A percentile compares a stretch with the other conserved stretches of the same genome.
phyloP scores from a whole-genome alignment of 495 filamentous ascomycete genomes.

The Neurospora sublineolata region DNA sequence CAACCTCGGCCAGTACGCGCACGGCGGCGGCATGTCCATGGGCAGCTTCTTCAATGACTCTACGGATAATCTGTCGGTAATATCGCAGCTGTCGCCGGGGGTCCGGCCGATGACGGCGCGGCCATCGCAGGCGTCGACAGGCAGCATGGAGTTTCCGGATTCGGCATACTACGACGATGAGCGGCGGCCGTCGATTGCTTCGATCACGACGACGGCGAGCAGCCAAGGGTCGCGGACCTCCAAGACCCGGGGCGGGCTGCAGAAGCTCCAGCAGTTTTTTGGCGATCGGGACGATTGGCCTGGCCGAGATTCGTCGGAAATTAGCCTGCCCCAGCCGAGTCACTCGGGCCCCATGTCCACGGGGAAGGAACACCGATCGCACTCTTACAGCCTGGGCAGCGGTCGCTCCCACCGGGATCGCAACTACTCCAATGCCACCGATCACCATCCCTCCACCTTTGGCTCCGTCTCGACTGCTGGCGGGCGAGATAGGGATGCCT shows the following conservation, averaged over 20 bases:
- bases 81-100: conserved; percentile 51
- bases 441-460: conserved; percentile 16
- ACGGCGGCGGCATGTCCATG: conserved; percentile 21
- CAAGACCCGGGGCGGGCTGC: conserved; percentile 48
- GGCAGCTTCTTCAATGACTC: conserved; percentile 55
- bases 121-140: conserved; percentile 30
- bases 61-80: conserved; percentile 46
- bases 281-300: conserved; percentile 61
- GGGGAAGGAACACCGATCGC: conserved; percentile 40
- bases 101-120: conserved; percentile 51
- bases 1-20: conserved; percentile 27
- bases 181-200: conserved; percentile 79
- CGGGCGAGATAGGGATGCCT: conserved; percentile 42
- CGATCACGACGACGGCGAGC: conserved; percentile 72
- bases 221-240: conserved; percentile 84
- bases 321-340: conserved; percentile 47
- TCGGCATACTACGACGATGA: conserved; percentile 54
- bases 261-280: conserved; percentile 75
- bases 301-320: conserved; percentile 57
- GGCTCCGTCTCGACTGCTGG: background rate
- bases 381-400: conserved; percentile 40
- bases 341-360: conserved; percentile 12
- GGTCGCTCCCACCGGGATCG: conserved; percentile 50
- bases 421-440: conserved; percentile 63
- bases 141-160: conserved; percentile 57